Evolutionary conservation across 495 filamentous ascomycete genomes (phyloP).

Genomic region (Aspergillus nidulans): DNA sequence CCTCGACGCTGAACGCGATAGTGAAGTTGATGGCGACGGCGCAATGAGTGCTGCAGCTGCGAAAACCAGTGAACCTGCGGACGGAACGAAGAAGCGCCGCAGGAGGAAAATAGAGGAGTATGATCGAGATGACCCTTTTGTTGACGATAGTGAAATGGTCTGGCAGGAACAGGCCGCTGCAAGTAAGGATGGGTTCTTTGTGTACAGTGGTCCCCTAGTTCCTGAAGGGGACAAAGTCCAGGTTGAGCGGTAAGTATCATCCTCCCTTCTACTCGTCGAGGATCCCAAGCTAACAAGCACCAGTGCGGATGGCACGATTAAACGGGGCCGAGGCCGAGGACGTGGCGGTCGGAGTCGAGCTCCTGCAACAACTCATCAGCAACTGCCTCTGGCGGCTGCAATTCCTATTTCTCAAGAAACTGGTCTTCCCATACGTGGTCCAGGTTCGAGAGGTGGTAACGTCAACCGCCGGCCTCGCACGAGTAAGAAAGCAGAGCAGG

Average conservation of each 20-base stretch:
- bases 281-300: conserved; percentile 25
- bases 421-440: conserved; percentile 56
- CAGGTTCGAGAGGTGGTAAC: conserved; percentile 72
- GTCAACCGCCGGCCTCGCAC: conserved; percentile 74
- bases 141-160: conserved; percentile 91
- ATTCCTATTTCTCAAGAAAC: conserved; percentile 44
- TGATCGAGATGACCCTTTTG: conserved; percentile 93
- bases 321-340: conserved; percentile 72
- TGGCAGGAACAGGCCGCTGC: conserved; percentile 96
- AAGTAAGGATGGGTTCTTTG: conserved; percentile 87
- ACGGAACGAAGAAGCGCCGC: conserved; percentile 60
- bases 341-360: conserved; percentile 51
- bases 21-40: conserved; percentile 67
- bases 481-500: conserved; percentile 66
- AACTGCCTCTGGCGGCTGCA: conserved; percentile 38
- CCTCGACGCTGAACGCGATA: conserved; percentile 41
- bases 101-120: conserved; percentile 93
- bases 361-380: conserved; percentile 32
- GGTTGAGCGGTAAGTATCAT: conserved; percentile 59
- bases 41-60: conserved; percentile 60
- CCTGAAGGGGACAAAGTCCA: conserved; percentile 86
- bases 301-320: conserved; percentile 72
- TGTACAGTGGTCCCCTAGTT: conserved; percentile 79
- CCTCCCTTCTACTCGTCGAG: neutral
- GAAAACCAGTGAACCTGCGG: conserved; percentile 48